Percentiles rank a stretch among this genome's conserved stretches.
Conservation (phyloP, 257 asterid species). For the Marsdenia floribunda region DNA sequence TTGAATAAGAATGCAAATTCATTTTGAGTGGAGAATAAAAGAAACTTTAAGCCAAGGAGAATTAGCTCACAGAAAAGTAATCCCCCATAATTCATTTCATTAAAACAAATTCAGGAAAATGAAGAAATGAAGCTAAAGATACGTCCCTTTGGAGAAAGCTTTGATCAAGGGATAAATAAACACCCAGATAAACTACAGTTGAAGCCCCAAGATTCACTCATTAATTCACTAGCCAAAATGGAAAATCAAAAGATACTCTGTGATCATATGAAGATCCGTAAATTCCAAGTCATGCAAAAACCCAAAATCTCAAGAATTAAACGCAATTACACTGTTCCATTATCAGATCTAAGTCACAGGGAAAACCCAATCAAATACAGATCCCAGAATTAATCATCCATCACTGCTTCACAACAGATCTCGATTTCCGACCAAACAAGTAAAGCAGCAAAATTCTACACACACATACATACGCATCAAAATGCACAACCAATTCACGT, state of each 20-base stretch:
- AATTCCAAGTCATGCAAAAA: background rate
- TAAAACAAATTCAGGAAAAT: conserved; percentile 1
- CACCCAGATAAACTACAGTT: background rate
- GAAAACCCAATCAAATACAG: background rate
- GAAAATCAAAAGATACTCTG: background rate
- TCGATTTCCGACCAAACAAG: background rate
- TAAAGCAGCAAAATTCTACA: background rate
- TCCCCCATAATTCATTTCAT: background rate
- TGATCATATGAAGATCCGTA: background rate
- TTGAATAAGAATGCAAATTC: background rate
- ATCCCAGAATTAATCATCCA: conserved; percentile 7
- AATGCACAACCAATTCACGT: background rate
- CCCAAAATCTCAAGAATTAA: background rate
- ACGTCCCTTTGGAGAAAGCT: background rate
- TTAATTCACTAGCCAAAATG: background rate
- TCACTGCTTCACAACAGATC: background rate
- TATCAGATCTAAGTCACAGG: conserved; percentile 9
- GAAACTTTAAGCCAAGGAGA: background rate
- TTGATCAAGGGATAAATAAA: background rate
- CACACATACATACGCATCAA: background rate
- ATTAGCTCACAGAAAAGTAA: background rate
- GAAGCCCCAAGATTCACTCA: background rate
- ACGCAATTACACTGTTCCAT: conserved; percentile 4
- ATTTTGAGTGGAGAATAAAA: background rate
- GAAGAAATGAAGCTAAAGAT: background rate